Conservation (phyloP, 306 rosid genomes). For the Glycyrrhiza uralensis region DNA sequence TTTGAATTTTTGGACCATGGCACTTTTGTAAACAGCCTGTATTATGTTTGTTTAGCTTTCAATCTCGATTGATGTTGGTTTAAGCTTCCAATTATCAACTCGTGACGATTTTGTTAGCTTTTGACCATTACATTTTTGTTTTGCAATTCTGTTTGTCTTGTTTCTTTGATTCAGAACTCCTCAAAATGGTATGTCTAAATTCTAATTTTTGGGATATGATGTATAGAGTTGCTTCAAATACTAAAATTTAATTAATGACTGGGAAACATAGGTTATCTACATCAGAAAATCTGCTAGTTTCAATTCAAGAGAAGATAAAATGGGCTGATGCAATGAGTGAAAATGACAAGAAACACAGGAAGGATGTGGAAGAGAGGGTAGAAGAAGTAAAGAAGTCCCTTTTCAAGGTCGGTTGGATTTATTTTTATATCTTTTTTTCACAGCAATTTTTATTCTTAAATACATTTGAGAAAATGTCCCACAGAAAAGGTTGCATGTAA, state of each 20-base stretch:
- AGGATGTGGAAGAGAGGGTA: slow-evolving; percentile 81
- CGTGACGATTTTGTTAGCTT: neutral
- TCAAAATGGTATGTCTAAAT: neutral
- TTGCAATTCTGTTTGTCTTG: neutral
- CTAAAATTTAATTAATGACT: slow-evolving; percentile 16
- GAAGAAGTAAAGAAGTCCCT: slow-evolving; percentile 85
- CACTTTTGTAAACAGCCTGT: neutral
- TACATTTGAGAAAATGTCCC: neutral
- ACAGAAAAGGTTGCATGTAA: neutral
- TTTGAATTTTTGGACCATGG: neutral
- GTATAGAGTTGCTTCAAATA: neutral
- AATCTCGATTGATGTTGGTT: neutral
- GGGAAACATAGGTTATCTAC: slow-evolving; percentile 69
- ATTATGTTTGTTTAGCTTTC: neutral
- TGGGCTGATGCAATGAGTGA: slow-evolving; percentile 94
- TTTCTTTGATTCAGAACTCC: neutral
- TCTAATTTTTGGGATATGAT: neutral
- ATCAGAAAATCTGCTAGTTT: slow-evolving; percentile 71
- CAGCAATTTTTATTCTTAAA: neutral
- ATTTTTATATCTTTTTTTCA: slow-evolving; percentile 27
- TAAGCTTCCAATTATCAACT: neutral
- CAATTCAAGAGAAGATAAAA: slow-evolving; percentile 93
- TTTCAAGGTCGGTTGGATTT: slow-evolving; percentile 87
- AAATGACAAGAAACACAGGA: slow-evolving; percentile 74
- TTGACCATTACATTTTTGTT: neutral